phyloP scores from a whole-genome alignment of 345 rosid species.

The Rhizophora mangle region DNA sequence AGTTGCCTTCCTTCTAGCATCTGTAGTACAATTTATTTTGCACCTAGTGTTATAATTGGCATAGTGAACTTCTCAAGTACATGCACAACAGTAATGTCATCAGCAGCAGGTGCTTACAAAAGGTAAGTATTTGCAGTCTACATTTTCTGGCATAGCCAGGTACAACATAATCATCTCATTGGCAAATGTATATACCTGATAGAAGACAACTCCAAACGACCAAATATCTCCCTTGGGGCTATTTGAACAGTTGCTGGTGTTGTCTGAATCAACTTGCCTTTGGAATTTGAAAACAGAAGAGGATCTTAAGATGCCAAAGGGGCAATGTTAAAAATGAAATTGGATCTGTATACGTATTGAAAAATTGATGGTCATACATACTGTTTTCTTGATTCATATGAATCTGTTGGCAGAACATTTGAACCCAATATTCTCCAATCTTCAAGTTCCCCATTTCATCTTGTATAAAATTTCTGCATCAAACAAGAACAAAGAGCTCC shows the following conservation, averaged over 20 bases:
- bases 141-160: too few species aligned
- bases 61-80: neutral
- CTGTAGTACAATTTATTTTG: constrained; percentile 19
- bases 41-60: neutral
- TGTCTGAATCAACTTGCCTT: constrained; percentile 25
- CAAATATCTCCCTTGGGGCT: constrained; percentile 39
- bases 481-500: neutral
- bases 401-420: constrained; percentile 45
- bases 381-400: constrained; percentile 42
- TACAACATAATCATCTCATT: too few species aligned
- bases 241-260: constrained; percentile 15
- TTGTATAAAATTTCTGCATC: constrained; percentile 47
- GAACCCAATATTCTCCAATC: constrained; percentile 66
- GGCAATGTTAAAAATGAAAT: neutral
- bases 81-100: neutral
- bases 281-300: constrained; percentile 30
- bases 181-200: constrained; percentile 35
- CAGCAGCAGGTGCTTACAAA: too few species aligned
- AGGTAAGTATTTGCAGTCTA: too few species aligned
- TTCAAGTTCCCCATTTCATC: constrained; percentile 59
- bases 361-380: constrained; percentile 10
- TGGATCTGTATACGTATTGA: neutral
- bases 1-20: constrained; percentile 48
- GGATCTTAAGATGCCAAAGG: neutral
- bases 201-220: constrained; percentile 41